These are phyloP conservation scores for Avena insularis DNA, from an alignment of 176 grass and related monocot species.

Conservation along the genomic window DNA sequence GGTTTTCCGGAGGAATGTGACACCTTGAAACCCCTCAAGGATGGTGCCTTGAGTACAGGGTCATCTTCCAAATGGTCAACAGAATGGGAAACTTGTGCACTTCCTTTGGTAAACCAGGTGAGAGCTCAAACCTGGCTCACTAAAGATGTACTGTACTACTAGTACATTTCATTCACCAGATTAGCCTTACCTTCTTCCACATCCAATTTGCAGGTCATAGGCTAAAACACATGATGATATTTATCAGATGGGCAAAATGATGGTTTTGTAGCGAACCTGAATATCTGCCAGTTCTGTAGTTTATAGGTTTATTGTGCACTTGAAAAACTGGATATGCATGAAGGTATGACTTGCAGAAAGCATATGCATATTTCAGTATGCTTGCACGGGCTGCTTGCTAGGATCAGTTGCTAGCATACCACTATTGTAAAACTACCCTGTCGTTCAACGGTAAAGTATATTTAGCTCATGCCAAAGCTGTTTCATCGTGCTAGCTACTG, in stretches of 20 bases:
- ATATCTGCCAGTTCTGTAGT: background rate
- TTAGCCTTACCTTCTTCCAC: background rate
- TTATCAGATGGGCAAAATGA: background rate
- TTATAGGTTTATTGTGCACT: background rate
- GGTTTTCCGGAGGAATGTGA: conserved; percentile 81
- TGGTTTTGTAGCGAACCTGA: background rate
- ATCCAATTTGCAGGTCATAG: conserved; percentile 39
- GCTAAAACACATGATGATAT: conserved; percentile 6
- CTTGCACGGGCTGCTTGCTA: conserved; percentile 18
- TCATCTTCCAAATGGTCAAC: conserved; percentile 74
- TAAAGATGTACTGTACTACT: background rate
- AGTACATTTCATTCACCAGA: background rate
- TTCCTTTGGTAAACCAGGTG: conserved; percentile 73
- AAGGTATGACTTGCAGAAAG: background rate
- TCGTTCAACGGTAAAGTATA: background rate
- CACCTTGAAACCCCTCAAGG: conserved; percentile 62
- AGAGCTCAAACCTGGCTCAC: conserved; percentile 2
- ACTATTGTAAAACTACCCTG: background rate
- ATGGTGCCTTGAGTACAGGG: conserved; percentile 69
- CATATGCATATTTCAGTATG: background rate
- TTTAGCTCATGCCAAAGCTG: background rate
- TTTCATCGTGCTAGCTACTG: background rate
- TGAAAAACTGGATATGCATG: background rate
- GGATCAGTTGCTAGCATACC: background rate
- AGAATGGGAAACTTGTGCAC: conserved; percentile 76